Base-by-base conservation (phyloP, 2,329 filamentous ascomycete species). In the Monosporascus sp. region DNA sequence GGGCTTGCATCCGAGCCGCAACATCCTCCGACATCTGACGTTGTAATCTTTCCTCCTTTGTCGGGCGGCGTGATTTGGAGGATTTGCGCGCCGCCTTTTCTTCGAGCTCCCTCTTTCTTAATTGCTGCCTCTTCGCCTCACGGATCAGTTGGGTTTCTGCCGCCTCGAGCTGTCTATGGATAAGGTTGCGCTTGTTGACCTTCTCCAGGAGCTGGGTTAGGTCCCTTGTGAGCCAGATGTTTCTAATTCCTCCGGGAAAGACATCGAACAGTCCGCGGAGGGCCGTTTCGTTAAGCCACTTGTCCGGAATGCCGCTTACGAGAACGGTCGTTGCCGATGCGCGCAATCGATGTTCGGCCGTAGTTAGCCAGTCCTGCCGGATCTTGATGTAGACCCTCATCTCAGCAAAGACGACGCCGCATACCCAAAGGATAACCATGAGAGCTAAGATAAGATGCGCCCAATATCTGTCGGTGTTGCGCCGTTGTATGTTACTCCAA, bases 141-240 rank as follows among this genome's bases (percentile, higher is more conserved):
- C 85, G 86, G 60, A 99, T 89, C 41, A 99, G 75, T 22, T 90
- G 84, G 0, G 91, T 97, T 70, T 97, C 88, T 1, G 93, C 93
- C 8, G 72, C 72, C 66, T 99, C 94, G 0, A 99, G 80, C 52
- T 78, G 75, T 43, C 78, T 69, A 47, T 93, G 91, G 15, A 96
- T 74, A 8, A 80, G 73, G 56, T 91, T 84, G 45, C 94, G 82
- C 58, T 84, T 75, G 48, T 89, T 81, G 46, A 97, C 88, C 68
- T 97, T 97, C 56, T 92, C 87, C 47, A 89, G 80, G 11, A 99
- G 79, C 8, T 86, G 80, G 44, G 92, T 89, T 60, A 91, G 87
- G 66, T 99, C 89, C 56, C 93, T 84, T 55, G 97, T 99, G 63
- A 99, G 86, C 92, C 93, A 99, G 47, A 99, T 89, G 61, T 97